Conservation (phyloP, 139 green algal genomes). For the Ettlia oleoabundans region DNA sequence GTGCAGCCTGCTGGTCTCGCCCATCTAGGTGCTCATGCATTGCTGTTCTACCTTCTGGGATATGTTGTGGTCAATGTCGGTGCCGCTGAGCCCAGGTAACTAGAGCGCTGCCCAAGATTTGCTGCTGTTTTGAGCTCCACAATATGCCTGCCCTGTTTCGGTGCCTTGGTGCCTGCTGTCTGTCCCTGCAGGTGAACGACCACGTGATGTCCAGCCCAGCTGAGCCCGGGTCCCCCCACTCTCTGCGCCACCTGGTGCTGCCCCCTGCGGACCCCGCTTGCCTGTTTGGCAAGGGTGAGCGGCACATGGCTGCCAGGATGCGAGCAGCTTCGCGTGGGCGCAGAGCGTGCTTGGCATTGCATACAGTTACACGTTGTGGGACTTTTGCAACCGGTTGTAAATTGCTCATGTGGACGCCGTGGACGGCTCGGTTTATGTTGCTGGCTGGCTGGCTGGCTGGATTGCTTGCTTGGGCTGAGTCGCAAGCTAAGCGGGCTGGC, state of each 20-base stretch:
- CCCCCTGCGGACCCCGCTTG: constrained; percentile 17
- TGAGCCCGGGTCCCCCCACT: constrained; percentile 8
- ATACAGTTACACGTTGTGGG: too few relatives aligned
- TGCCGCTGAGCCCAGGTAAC: too few relatives aligned
- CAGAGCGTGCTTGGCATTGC: too few relatives aligned
- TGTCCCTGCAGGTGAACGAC: background rate
- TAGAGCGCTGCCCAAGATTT: background rate
- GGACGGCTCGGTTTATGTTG: background rate
- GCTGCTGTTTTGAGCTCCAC: background rate
- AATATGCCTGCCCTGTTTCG: background rate
- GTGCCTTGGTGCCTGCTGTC: background rate
- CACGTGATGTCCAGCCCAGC: background rate
- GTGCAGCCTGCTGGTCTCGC: background rate
- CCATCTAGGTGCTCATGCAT: background rate
- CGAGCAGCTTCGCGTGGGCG: too few relatives aligned
- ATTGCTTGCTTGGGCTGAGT: too few relatives aligned
- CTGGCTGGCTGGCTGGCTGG: background rate
- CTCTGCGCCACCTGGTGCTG: constrained; percentile 37
- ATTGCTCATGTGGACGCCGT: too few relatives aligned
- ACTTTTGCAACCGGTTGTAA: too few relatives aligned
- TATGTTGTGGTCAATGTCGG: too few relatives aligned
- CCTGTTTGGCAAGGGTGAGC: constrained; percentile 24
- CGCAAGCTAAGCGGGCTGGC: too few relatives aligned
- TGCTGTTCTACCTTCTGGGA: too few relatives aligned
- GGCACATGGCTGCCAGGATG: background rate